phyloP scores from a whole-genome alignment of 1,139 yeast species.

The Debaryomyces coudertii region DNA sequence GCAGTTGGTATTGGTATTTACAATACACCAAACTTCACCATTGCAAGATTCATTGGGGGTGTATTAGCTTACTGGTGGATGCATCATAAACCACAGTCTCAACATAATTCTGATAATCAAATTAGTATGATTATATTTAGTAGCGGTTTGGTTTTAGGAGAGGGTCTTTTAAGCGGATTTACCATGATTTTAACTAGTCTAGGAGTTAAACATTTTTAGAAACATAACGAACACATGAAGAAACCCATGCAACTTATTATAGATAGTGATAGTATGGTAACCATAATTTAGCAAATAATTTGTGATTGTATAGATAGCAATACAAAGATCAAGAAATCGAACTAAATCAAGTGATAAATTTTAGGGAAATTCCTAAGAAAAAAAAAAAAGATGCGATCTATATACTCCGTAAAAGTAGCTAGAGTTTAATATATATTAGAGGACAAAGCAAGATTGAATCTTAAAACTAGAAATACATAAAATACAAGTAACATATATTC shows the following conservation, averaged over 20 bases:
- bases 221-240: background rate
- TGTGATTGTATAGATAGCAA: background rate
- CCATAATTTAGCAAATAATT: background rate
- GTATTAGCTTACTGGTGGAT: constrained; percentile 68
- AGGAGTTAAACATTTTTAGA: constrained; percentile 47
- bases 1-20: constrained; percentile 97
- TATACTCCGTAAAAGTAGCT: background rate
- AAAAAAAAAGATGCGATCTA: no score
- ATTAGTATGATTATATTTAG: constrained; percentile 83
- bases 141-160: constrained; percentile 91
- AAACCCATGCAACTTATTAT: no score
- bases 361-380: background rate
- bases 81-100: constrained; percentile 31
- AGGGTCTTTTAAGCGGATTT: constrained; percentile 83
- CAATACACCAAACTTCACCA: constrained; percentile 89
- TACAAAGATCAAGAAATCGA: background rate
- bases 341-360: no score
- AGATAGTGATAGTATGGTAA: no score
- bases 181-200: constrained; percentile 78
- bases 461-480: constrained; percentile 2
- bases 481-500: background rate
- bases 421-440: background rate
- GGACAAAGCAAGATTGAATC: background rate
- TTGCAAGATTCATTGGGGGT: constrained; percentile 93
- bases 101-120: constrained; percentile 41